phyloP scores from a whole-genome alignment of 1,284 basidiomycete genomes.

The Trichosporon ovoides region DNA sequence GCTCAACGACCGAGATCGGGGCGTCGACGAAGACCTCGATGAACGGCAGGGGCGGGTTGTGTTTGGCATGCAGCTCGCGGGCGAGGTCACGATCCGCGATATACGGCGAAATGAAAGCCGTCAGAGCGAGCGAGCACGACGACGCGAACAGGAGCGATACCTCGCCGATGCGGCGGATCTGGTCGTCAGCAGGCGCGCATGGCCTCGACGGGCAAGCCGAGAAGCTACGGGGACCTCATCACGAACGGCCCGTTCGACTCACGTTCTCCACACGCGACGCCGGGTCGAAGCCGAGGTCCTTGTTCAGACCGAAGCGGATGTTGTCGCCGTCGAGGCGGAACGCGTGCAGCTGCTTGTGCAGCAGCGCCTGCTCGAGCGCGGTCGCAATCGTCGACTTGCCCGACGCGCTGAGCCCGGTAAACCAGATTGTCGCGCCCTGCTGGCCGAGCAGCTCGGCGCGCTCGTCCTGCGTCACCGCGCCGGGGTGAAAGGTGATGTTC shows the following conservation, averaged over 20 bases:
- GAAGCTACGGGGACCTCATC: too few relatives aligned
- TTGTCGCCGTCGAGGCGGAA: slow-evolving; percentile 98
- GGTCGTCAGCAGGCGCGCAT: not conserved
- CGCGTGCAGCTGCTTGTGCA: slow-evolving; percentile 76
- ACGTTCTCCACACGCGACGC: slow-evolving; percentile 88
- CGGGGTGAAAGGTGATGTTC: slow-evolving; percentile 81
- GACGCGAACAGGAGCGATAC: slow-evolving; percentile 93
- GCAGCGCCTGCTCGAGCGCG: slow-evolving; percentile 91
- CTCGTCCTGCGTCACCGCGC: slow-evolving; percentile 66
- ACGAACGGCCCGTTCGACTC: too few relatives aligned
- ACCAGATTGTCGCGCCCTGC: slow-evolving; percentile 83
- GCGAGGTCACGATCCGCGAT: slow-evolving; percentile 78
- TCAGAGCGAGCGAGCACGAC: slow-evolving; percentile 76
- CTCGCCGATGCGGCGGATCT: slow-evolving; percentile 92
- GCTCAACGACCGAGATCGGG: slow-evolving; percentile 79
- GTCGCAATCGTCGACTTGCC: slow-evolving; percentile 97
- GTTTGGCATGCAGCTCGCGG: slow-evolving; percentile 71
- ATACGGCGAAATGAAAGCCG: slow-evolving; percentile 99
- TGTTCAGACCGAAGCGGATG: slow-evolving; percentile 93
- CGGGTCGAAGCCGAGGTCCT: slow-evolving; percentile 95
- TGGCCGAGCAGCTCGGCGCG: slow-evolving; percentile 66
- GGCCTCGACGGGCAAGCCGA: too few relatives aligned
- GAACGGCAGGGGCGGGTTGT: slow-evolving; percentile 62
- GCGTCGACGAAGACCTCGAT: slow-evolving; percentile 95
- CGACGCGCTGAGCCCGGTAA: slow-evolving; percentile 87